Base-by-base conservation (phyloP, 257 asterid species). In the Linaria vulgaris region DNA sequence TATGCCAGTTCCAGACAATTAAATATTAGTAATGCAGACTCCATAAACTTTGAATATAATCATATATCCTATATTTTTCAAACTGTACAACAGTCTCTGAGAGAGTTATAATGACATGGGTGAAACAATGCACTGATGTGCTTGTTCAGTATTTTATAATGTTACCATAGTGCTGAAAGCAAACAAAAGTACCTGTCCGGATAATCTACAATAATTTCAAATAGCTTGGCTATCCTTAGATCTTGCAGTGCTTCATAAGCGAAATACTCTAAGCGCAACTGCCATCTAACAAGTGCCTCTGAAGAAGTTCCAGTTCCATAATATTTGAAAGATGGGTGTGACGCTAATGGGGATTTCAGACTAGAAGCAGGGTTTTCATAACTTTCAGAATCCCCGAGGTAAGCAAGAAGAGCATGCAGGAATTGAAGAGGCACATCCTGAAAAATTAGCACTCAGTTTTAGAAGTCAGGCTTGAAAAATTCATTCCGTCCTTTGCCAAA, bases 391-490 rank as follows among this genome's bases (percentile, higher is more conserved):
- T 89, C 97, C 67, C 97, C 99, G 75, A 92, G 94, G 80, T 89
- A 92, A 50, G 86, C 76, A 79, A 89, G 91, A 78, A 92, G 96
- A 23, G 96, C 87, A 59, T 69, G 88, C 74, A 92, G 78, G 80
- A 89, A 87, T 57, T 87, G 99, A 72, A 92, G 96, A 39, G 97
- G 97, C 67, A 92, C 99, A 73, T 84, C 97, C 99, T 92, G 94
- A 82, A 45, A 70, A n/a, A n/a, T n/a, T n/a, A n/a, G n/a, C n/a
- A n/a, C n/a, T n/a, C n/a, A n/a, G n/a, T n/a, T n/a, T n/a, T n/a
- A n/a, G n/a, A n/a, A n/a, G n/a, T n/a, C n/a, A n/a, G n/a, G n/a
- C n/a, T n/a, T n/a, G n/a, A n/a, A n/a, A n/a, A n/a, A n/a, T n/a
- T n/a, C n/a, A 64, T 2, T 2, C 6, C 6, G 64, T 30, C 67